Base-by-base conservation (phyloP, 805 yeast genomes). In the Suhomyces sp. region DNA sequence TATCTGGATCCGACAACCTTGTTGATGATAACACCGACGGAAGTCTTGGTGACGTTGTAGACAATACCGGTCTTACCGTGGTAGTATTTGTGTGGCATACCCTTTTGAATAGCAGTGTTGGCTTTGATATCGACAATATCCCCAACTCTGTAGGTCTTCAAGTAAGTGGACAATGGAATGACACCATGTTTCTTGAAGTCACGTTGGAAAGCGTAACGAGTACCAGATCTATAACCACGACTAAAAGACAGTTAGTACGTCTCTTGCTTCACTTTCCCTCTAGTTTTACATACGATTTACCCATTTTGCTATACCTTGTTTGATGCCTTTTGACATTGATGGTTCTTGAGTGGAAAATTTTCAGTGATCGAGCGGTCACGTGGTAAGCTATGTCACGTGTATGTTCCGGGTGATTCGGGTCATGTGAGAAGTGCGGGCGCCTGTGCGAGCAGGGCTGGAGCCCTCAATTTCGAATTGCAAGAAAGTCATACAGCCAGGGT, bases 81-180 rank as follows among this genome's bases (percentile, higher is more conserved):
- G 97, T 94, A 94, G 88, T 84, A 92, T 85, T 94, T 94, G 91
- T 90, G 97, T 78, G 99, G 99, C 97, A 94, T 90, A 90, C 98
- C 97, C 88, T 93, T 92, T 79, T 94, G 98, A 85, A 92, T 84
- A 68, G 99, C 85, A 85, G 97, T 97, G 79, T 94, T 94, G 79
- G 96, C 99, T 84, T 90, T 93, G 85, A 94, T 92, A 81, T 94
- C 99, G 74, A 94, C 99, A 71, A 94, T 93, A 80, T 94, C 99
- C 75, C 99, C 99, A 72, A 94, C 97, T 82, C 86, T 91, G 96
- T 94, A 94, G 76, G 85, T 82, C 88, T 90, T 91, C 84, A 94
- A 82, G 94, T 93, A 94, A 76, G 96, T 89, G 67, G 97, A 89
- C 85, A 94, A 82, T 65, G 96, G 86, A 74, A 91, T 83, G 70